Conservation (phyloP, 169 alveolate species). For the Plasmodium coatneyi region DNA sequence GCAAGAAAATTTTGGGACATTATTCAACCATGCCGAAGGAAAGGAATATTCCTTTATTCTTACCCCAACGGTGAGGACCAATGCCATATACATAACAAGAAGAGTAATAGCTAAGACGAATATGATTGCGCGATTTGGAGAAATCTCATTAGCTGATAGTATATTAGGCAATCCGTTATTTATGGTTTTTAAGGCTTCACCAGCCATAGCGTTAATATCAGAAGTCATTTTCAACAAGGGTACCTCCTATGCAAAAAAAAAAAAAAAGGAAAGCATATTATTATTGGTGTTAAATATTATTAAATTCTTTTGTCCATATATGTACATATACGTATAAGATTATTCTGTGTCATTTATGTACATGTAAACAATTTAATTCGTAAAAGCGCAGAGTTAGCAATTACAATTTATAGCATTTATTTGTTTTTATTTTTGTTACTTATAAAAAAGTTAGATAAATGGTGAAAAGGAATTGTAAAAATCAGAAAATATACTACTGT, state of each 20-base stretch:
- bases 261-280: neutral
- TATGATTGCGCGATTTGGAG: neutral
- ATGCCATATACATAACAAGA: neutral
- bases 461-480: neutral
- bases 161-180: neutral
- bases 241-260: neutral
- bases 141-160: neutral
- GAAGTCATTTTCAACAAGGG: constrained; percentile 6
- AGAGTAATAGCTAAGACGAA: neutral
- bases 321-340: neutral
- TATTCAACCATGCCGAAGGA: neutral
- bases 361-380: neutral
- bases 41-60: neutral
- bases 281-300: neutral
- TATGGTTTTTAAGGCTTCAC: neutral
- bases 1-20: neutral
- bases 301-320: neutral
- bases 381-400: neutral
- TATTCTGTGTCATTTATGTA: neutral
- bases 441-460: neutral
- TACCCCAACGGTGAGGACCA: constrained; percentile 10
- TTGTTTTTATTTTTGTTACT: neutral
- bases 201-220: neutral
- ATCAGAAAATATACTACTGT: neutral
- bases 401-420: neutral